Percentiles rank a stretch among this genome's conserved stretches.
Evolutionary conservation across 1,139 yeast genomes (phyloP).

Genomic region (Meyerozyma athensensis): DNA sequence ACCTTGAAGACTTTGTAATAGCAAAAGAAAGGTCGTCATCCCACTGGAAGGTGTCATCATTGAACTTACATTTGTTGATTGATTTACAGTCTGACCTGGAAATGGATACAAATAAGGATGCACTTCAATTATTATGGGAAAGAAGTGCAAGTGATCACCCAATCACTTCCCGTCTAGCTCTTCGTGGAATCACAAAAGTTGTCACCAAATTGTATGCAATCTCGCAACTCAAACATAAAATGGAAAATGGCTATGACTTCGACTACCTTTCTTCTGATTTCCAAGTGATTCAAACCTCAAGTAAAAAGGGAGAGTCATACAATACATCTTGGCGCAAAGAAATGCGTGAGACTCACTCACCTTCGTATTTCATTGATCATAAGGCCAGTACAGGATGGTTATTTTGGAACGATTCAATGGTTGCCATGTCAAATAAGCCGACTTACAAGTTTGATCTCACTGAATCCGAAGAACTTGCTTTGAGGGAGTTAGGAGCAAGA

Average conservation of each 20-base stretch:
- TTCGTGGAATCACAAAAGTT: conserved; percentile 58
- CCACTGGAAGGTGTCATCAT: conserved; percentile 69
- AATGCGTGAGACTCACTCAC: conserved; percentile 43
- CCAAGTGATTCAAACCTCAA: conserved; percentile 38
- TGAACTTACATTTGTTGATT: conserved; percentile 52
- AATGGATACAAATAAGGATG: conserved; percentile 37
- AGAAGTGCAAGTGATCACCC: conserved; percentile 73
- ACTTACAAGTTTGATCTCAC: conserved; percentile 25
- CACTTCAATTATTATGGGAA: conserved; percentile 45
- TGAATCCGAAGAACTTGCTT: conserved; percentile 33
- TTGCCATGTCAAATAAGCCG: conserved; percentile 38
- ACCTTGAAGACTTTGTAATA: conserved; percentile 43
- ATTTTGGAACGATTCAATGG: conserved; percentile 64
- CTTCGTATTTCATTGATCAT: conserved; percentile 55
- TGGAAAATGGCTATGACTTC: conserved; percentile 41
- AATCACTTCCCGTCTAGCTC: conserved; percentile 55
- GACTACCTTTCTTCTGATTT: conserved; percentile 36
- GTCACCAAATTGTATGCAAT: conserved; percentile 48
- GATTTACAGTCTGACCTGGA: conserved; percentile 56
- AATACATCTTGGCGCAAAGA: conserved; percentile 46
- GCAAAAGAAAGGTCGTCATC: conserved; percentile 29
- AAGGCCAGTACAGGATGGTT: conserved; percentile 65
- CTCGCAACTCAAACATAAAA: conserved; percentile 52
- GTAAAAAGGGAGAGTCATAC: conserved; percentile 29
- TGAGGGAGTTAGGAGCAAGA: conserved; percentile 40